These are phyloP conservation scores for Mollisiaceae sp. DNA, from an alignment of 2,329 filamentous ascomycete genomes.

Conservation along the genomic window DNA sequence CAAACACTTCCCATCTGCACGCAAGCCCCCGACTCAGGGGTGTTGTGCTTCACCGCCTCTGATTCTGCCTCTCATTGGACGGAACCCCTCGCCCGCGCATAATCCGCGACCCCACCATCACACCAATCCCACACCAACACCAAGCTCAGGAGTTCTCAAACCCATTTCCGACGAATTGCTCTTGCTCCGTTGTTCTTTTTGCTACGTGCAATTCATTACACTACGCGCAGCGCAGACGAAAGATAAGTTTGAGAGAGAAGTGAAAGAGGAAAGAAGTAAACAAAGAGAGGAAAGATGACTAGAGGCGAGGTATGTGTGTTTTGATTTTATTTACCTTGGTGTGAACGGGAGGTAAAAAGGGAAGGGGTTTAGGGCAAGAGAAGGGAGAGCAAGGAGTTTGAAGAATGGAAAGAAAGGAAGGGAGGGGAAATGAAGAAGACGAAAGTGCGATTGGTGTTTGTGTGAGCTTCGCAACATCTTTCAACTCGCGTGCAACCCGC, in stretches of 20 bases:
- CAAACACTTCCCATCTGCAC: neutral
- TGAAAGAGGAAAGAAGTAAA: neutral
- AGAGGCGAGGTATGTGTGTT: constrained; percentile 37
- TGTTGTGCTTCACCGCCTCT: neutral
- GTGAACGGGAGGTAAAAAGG: neutral
- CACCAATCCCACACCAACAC: neutral
- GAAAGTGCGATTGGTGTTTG: neutral
- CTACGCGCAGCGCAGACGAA: too few species aligned
- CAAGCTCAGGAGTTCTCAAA: neutral
- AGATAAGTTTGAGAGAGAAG: neutral
- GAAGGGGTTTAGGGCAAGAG: neutral
- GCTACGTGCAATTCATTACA: neutral
- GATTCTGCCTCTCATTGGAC: neutral
- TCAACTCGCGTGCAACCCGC: too few species aligned
- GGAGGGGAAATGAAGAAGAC: neutral
- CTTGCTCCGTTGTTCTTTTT: neutral
- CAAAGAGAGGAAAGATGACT: constrained; percentile 32
- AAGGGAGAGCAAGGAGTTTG: too few species aligned
- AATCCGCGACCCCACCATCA: constrained; percentile 10
- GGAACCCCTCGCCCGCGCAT: constrained; percentile 4
- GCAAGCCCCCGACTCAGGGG: neutral
- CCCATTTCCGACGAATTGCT: constrained; percentile 1
- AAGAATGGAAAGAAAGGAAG: too few species aligned
- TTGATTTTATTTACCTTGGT: constrained; percentile 5
- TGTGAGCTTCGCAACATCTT: neutral